Evolutionary conservation across 345 rosid species (phyloP), one percentile per base, ranked within the genome.

Genomic region (Passiflora organensis): DNA sequence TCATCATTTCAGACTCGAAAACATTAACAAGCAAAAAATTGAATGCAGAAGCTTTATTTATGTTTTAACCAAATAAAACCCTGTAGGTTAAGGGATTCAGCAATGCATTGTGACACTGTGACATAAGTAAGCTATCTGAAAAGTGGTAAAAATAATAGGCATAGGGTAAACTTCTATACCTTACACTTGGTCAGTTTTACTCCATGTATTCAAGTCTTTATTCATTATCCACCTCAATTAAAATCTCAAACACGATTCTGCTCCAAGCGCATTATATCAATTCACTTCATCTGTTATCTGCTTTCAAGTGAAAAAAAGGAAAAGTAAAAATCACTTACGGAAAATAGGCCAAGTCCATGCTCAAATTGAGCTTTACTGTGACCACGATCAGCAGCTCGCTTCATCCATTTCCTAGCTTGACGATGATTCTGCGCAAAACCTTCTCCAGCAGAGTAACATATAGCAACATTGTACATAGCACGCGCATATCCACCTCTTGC

Each of bases 361-460:
- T 93, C 97, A 48, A 73, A 83, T 51, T 93, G 96, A 56, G 97
- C 97, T 79, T 80, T 89, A 64, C 86, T 68, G 53, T 89, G 96
- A 53, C 91, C 94, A 8, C 60, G 77, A 76, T 86, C 95, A 32
- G 97, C 99, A 56, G 97, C 99, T 28, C 81, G 75, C 71, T 82
- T 86, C 99, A 93, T 89, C 99, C 97, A 93, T 73, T 78, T 89
- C 53, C 76, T 80, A 32, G 88, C 87, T 58, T 67, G 74, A 28
- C 68, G 73, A 28, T 52, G 82, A 72, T 61, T 83, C 56, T 60
- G 82, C 0, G 79, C 55, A 50, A 93, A 70, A 23, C 99, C 97
- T 79, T 93, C 88, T 10, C 99, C 97, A 58, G 64, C 65, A 0
- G 80, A 79, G 45, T 84, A 85, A 69, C 99, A 86, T 15, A 85